Base-by-base conservation (phyloP, 2,329 filamentous ascomycete genomes). In the Dactylellina sp. region DNA sequence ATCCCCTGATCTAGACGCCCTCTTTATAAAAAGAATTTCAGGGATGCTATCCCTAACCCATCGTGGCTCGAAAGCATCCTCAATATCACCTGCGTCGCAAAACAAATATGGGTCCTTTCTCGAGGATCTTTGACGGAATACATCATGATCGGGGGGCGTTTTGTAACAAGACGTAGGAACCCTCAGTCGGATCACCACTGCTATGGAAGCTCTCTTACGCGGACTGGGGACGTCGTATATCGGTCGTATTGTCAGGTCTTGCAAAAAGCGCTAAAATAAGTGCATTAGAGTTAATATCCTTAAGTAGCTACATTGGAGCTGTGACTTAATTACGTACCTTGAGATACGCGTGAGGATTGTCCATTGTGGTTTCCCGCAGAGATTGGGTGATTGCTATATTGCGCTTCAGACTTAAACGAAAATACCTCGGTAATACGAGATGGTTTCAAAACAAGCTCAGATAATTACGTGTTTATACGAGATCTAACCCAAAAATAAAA, bases 1-100 rank as follows among this genome's bases (percentile, higher is more conserved):
- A 79, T 91, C 89, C 6, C 88, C 88, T 62, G 84, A 83, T 39
- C 89, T 83, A 2, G 88, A 84, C 1, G 89, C 86, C 49, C 89
- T 83, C 79, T 91, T 91, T 80, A 91, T 91, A 79, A 91, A 90
- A 2, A 91, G 83, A n/a, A 88, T 82, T 79, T 91, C 89, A 0
- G 89, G 86, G 74, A 89, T 86, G 22, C 88, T 88, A 79, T 89
- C 81, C 76, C 86, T 84, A 5, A 89, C 87, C 89, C 89, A 91
- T 14, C 84, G 79, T 77, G 89, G 87, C 1, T 82, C 81, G 78
- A 90, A 91, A 81, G 90, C 90, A 7, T 83, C 80, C 32, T 86
- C 81, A 37, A 89, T 75, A 40, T 74, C 70, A 28, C 70, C 61
- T 16, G 84, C 82, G 40, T 84, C 52, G 16, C 70, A 74, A 25